Conservation (phyloP, 257 asterid genomes). For the Handroanthus guayacan region DNA sequence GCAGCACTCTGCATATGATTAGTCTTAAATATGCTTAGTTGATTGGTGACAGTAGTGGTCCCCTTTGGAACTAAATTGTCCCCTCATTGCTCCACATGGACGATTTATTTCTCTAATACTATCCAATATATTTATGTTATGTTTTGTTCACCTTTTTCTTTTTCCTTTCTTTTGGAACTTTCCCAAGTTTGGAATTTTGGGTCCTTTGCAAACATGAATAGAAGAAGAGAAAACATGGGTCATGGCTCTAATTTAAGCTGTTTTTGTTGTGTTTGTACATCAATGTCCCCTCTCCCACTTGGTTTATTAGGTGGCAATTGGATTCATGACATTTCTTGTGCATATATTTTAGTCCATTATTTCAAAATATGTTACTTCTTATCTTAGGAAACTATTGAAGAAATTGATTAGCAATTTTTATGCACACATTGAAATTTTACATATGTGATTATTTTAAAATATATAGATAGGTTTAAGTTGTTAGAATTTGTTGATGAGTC, state of each 20-base stretch:
- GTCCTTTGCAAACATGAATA: conserved; percentile 1
- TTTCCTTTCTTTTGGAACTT: background rate
- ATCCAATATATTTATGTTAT: conserved; percentile 8
- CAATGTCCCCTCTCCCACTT: conserved; percentile 30
- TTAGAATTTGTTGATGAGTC: too few relatives aligned
- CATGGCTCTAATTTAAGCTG: conserved; percentile 38
- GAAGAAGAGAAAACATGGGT: conserved; percentile 42
- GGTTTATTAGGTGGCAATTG: conserved; percentile 32
- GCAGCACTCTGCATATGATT: conserved; percentile 51
- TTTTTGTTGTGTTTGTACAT: conserved; percentile 40
- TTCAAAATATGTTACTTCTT: background rate
- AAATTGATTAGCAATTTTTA: too few relatives aligned
- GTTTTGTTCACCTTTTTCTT: conserved; percentile 19
- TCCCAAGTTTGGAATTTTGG: conserved; percentile 8
- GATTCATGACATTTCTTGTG: conserved; percentile 19
- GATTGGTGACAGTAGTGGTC: conserved; percentile 53
- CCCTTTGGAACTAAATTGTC: conserved; percentile 37
- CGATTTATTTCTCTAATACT: conserved; percentile 15
- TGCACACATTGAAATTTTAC: too few relatives aligned
- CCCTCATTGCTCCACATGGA: conserved; percentile 35
- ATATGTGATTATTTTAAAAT: too few relatives aligned
- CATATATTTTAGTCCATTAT: background rate
- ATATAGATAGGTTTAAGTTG: too few relatives aligned
- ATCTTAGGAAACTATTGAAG: background rate
- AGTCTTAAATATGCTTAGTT: conserved; percentile 38